phyloP scores from a whole-genome alignment of 148 eudicot species.

The Rhododendron molle region DNA sequence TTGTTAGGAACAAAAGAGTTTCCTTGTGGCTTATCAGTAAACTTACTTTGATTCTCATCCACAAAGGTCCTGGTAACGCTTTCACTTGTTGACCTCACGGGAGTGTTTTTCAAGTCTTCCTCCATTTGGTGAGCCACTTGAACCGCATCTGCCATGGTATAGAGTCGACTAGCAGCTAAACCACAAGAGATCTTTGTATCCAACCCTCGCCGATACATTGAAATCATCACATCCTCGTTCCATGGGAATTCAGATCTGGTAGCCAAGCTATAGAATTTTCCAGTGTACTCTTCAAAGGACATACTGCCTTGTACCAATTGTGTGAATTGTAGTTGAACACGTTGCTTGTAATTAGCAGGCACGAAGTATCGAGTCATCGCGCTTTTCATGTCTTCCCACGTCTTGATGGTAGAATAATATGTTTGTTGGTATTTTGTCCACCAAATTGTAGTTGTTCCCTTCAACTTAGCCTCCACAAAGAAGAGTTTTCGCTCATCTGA shows the following conservation, averaged over 20 bases:
- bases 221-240: neutral
- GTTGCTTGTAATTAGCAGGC: no score
- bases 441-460: no score
- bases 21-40: neutral
- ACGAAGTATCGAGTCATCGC: no score
- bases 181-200: neutral
- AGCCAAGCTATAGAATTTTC: neutral
- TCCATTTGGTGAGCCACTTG: neutral
- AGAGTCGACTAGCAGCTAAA: neutral
- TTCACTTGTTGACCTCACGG: no score
- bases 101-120: neutral
- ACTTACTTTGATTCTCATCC: neutral
- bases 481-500: no score
- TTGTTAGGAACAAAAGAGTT: neutral
- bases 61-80: neutral
- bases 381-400: no score
- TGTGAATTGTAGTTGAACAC: no score
- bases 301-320: neutral
- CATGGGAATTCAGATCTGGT: neutral
- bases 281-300: neutral
- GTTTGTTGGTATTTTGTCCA: no score
- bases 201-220: neutral
- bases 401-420: no score
- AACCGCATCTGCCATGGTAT: neutral
- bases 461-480: no score